Evolutionary conservation across 2,329 filamentous ascomycete species (phyloP).

Genomic region (Penicillium fuscoglaucum): DNA sequence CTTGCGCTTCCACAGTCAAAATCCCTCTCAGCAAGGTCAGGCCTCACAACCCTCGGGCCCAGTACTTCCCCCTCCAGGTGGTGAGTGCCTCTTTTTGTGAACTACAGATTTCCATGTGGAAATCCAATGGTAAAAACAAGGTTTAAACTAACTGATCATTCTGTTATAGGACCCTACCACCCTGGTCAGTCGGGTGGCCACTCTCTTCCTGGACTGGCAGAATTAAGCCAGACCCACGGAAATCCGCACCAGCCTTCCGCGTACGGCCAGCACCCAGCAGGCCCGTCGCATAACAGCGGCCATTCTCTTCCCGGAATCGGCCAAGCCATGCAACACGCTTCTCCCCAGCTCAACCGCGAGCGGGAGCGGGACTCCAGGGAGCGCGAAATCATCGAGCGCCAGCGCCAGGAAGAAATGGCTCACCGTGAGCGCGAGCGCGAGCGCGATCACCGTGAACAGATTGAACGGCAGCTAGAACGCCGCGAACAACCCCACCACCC

Average conservation of each 20-base stretch:
- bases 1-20: constrained; percentile 33
- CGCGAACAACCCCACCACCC: constrained; percentile 64
- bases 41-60: constrained; percentile 41
- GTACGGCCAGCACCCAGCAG: constrained; percentile 45
- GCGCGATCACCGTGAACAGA: constrained; percentile 54
- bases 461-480: constrained; percentile 58
- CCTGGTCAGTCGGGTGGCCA: constrained; percentile 46
- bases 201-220: constrained; percentile 48
- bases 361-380: constrained; percentile 55
- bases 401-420: constrained; percentile 58
- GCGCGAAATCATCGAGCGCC: constrained; percentile 53
- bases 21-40: constrained; percentile 41
- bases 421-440: constrained; percentile 52
- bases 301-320: constrained; percentile 45
- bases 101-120: neutral
- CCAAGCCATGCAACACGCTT: constrained; percentile 46
- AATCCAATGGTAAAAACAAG: neutral
- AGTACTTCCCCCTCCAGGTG: constrained; percentile 42
- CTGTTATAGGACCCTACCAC: constrained; percentile 42
- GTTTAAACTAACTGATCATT: constrained; percentile 21
- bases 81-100: constrained; percentile 30
- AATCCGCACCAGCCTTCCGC: constrained; percentile 43
- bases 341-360: constrained; percentile 45
- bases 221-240: constrained; percentile 47
- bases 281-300: constrained; percentile 36